Percentiles rank a stretch among this genome's conserved stretches.
phyloP scores from a whole-genome alignment of 441 rosid genomes.

The Dalechampia spathulata region DNA sequence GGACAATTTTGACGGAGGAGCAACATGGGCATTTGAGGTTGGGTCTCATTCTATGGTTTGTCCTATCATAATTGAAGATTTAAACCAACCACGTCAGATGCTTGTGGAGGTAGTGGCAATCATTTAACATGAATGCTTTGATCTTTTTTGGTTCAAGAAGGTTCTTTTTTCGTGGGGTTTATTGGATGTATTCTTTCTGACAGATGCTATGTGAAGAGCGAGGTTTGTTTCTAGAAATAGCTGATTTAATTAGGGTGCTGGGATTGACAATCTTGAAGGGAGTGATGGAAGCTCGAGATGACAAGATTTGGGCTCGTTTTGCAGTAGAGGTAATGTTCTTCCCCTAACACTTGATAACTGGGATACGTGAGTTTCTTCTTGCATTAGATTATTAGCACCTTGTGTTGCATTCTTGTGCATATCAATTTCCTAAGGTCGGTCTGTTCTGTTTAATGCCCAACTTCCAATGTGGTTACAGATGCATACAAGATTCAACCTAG shows the following conservation, averaged over 20 bases:
- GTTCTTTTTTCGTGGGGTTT: no score
- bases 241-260: slow-evolving; percentile 75
- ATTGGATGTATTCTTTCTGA: background rate
- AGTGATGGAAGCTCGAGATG: slow-evolving; percentile 65
- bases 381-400: background rate
- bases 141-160: no score
- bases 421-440: no score
- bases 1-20: slow-evolving; percentile 77
- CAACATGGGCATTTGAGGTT: slow-evolving; percentile 95
- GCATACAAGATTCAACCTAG: no score
- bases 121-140: slow-evolving; percentile 7
- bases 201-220: slow-evolving; percentile 94
- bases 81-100: slow-evolving; percentile 78
- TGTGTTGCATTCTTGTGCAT: no score
- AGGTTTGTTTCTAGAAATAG: slow-evolving; percentile 89
- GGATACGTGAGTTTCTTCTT: background rate
- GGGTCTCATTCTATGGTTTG: slow-evolving; percentile 78
- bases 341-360: background rate
- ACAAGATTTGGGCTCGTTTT: slow-evolving; percentile 89
- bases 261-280: slow-evolving; percentile 95
- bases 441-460: no score
- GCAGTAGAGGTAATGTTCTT: slow-evolving; percentile 62
- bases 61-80: slow-evolving; percentile 91
- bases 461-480: no score
- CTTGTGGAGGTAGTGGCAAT: slow-evolving; percentile 67